Conservation (phyloP, 1,139 yeast genomes). For the Suhomyces bokatorum region DNA sequence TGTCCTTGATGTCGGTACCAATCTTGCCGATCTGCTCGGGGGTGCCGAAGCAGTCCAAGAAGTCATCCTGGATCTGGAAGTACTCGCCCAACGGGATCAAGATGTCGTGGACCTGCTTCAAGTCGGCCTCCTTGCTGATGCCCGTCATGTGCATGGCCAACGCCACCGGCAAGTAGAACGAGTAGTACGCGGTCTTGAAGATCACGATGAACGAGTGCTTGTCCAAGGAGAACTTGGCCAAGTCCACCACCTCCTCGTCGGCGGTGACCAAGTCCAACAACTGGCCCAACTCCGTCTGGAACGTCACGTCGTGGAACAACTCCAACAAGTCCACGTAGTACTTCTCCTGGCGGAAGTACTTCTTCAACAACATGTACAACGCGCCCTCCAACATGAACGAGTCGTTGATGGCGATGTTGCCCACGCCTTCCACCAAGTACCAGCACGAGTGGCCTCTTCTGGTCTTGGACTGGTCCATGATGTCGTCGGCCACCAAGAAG, state of each 20-base stretch:
- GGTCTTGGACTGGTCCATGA: constrained; percentile 96
- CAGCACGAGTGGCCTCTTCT: constrained; percentile 99
- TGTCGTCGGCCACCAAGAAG: constrained; percentile 96
- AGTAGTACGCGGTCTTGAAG: constrained; percentile 96
- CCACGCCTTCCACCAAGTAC: constrained; percentile 81
- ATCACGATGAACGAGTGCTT: constrained; percentile 95
- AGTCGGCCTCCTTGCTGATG: constrained; percentile 62
- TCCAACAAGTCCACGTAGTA: constrained; percentile 91
- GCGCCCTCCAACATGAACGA: constrained; percentile 97
- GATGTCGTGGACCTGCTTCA: constrained; percentile 85
- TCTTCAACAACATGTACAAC: constrained; percentile 84
- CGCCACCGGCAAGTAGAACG: constrained; percentile 96
- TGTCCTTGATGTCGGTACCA: constrained; percentile 98
- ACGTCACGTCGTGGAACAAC: constrained; percentile 90
- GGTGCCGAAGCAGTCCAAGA: constrained; percentile 94
- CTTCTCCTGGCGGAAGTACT: constrained; percentile 76
- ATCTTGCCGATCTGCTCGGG: constrained; percentile 98
- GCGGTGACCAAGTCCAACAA: constrained; percentile 93
- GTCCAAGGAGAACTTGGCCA: constrained; percentile 78
- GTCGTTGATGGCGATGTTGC: constrained; percentile 94
- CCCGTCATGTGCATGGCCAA: constrained; percentile 95
- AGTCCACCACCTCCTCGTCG: constrained; percentile 91
- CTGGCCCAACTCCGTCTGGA: constrained; percentile 98
- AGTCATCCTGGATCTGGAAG: constrained; percentile 98
- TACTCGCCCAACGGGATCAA: constrained; percentile 96